A percentile compares a stretch with the other conserved stretches of the same genome.
phyloP scores from a whole-genome alignment of 176 grass and related monocot species.

The Calamus simplicifolius region DNA sequence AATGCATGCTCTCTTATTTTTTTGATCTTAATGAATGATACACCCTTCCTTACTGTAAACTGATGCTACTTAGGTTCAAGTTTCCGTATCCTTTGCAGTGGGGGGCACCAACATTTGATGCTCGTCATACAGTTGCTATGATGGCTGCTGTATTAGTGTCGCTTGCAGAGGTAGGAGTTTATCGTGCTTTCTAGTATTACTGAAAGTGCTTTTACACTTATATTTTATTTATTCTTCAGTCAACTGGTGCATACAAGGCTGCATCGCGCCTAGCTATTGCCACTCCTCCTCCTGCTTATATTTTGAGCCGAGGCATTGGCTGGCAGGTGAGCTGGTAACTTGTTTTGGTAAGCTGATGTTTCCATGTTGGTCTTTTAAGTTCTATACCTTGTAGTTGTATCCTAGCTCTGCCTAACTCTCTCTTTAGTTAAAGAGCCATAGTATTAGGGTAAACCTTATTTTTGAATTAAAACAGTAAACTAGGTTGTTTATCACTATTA shows the following conservation, averaged over 20 bases:
- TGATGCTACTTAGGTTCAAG: slow-evolving; percentile 32
- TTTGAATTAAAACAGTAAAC: too few relatives aligned
- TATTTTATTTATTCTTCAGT: slow-evolving; percentile 20
- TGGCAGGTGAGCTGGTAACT: slow-evolving; percentile 33
- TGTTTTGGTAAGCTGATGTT: neutral
- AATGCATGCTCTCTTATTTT: neutral
- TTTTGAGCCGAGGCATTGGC: slow-evolving; percentile 51
- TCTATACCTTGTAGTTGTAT: too few relatives aligned
- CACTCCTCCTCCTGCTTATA: slow-evolving; percentile 51
- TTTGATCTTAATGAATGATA: neutral
- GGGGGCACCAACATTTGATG: slow-evolving; percentile 47
- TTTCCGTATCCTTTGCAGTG: slow-evolving; percentile 59
- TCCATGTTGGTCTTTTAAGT: too few relatives aligned
- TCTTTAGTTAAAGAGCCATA: too few relatives aligned
- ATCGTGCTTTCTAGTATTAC: neutral
- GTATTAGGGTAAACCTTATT: too few relatives aligned
- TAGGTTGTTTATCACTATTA: too few relatives aligned
- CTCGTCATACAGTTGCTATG: slow-evolving; percentile 42
- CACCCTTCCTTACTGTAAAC: neutral
- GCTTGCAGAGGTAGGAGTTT: slow-evolving; percentile 32
- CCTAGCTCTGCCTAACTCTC: too few relatives aligned
- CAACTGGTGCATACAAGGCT: slow-evolving; percentile 37
- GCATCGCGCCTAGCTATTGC: slow-evolving; percentile 48
- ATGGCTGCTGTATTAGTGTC: slow-evolving; percentile 47
- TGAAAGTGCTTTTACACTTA: neutral